A percentile compares a stretch with the other conserved stretches of the same genome.
Conservation (phyloP, 108 stramenopile species). For the Nitzschia sp. region DNA sequence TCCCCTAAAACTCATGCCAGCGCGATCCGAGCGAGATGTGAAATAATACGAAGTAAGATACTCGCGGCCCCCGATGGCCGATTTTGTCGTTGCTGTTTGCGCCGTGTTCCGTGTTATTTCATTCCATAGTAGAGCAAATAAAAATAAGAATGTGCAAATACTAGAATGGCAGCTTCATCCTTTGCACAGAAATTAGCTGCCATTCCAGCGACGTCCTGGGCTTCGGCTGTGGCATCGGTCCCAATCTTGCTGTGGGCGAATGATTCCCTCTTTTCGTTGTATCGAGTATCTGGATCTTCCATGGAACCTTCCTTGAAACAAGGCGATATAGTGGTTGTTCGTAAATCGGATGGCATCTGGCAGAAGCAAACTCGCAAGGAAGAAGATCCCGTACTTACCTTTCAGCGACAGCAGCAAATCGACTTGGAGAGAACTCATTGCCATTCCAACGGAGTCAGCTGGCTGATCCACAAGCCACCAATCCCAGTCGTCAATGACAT, state of each 20-base stretch:
- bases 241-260: slow-evolving; percentile 44
- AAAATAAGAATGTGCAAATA: not conserved
- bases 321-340: slow-evolving; percentile 67
- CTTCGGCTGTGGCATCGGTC: slow-evolving; percentile 19
- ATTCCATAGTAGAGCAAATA: not conserved
- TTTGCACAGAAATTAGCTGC: not conserved
- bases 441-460: slow-evolving; percentile 7
- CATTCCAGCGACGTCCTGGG: not conserved
- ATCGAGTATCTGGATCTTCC: slow-evolving; percentile 52
- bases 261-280: slow-evolving; percentile 56
- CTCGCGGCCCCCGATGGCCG: no score
- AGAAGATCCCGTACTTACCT: not conserved
- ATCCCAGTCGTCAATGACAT: slow-evolving; percentile 38
- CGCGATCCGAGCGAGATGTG: no score
- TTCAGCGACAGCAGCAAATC: slow-evolving; percentile 15
- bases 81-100: no score
- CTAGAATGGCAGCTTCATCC: not conserved
- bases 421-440: slow-evolving; percentile 23
- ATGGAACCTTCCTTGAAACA: slow-evolving; percentile 69
- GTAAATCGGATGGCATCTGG: slow-evolving; percentile 56
- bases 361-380: slow-evolving; percentile 19
- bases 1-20: no score
- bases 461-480: slow-evolving; percentile 33
- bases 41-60: no score
- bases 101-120: no score